These are phyloP conservation scores for grape (Vitis vinifera) DNA, from an alignment of 164 flowering plant species.

Conservation along the genomic window ASM3070453v1 NC_081808.1:24763501-24764000, in stretches of 20 bases:
- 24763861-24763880: background rate
- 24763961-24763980: slow-evolving; percentile 9
- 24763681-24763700: slow-evolving; percentile 9
- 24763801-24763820: slow-evolving; percentile 18
- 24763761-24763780: slow-evolving; percentile 27
- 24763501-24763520: slow-evolving; percentile 99
- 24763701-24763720: slow-evolving; percentile 2
- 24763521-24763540: slow-evolving; percentile 99
- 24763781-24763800: slow-evolving; percentile 25
- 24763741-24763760: slow-evolving; percentile 21
- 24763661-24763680: slow-evolving; percentile 1
- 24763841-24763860: slow-evolving; percentile 9
- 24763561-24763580: slow-evolving; percentile 77
- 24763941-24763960: slow-evolving; percentile 12
- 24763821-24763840: slow-evolving; percentile 17
- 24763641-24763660: slow-evolving; percentile 10
- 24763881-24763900: slow-evolving; percentile 15
- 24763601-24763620: slow-evolving; percentile 13
- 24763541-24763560: slow-evolving; percentile 96
- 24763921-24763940: slow-evolving; percentile 1
- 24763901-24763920: slow-evolving; percentile 25
- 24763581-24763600: slow-evolving; percentile 1
- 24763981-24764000: slow-evolving; percentile 40
- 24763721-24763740: slow-evolving; percentile 19
- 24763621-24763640: slow-evolving; percentile 5